Evolutionary conservation across 2,329 filamentous ascomycete genomes (phyloP).

Genomic region (Elsinoe fawcettii): DNA sequence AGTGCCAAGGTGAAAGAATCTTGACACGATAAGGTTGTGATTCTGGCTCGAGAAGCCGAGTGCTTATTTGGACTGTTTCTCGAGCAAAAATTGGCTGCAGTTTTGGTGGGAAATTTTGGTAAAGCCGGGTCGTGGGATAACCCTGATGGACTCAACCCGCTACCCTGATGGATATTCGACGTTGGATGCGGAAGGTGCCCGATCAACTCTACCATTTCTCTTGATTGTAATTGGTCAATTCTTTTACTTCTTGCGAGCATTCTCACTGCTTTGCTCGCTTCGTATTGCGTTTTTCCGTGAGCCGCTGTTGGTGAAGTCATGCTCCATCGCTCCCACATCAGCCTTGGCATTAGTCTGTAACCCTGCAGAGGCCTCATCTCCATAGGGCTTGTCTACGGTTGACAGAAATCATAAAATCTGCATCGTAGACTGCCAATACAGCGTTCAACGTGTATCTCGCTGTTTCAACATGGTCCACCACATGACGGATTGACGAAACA

Average conservation of each 20-base stretch:
- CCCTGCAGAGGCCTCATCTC: neutral
- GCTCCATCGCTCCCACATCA: neutral
- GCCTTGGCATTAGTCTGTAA: neutral
- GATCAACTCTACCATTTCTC: neutral
- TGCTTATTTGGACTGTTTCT: neutral
- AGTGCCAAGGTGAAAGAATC: neutral
- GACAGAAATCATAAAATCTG: too few species aligned
- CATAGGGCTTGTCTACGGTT: neutral
- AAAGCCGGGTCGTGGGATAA: neutral
- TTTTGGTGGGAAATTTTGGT: neutral
- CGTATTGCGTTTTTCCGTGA: neutral
- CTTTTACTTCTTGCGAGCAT: neutral
- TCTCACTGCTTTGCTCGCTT: neutral
- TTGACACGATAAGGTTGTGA: neutral
- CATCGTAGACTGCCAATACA: neutral
- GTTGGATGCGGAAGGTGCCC: constrained; percentile 2
- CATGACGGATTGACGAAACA: too few species aligned
- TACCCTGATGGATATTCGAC: constrained; percentile 15
- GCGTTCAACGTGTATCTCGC: neutral
- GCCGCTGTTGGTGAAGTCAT: neutral
- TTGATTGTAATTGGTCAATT: neutral
- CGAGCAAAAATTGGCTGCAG: neutral
- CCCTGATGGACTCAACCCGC: constrained; percentile 15
- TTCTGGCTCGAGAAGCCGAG: neutral
- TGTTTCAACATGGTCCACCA: neutral